A percentile compares a stretch with the other conserved stretches of the same genome.
Evolutionary conservation across 164 flowering plant genomes (phyloP).

Genomic region (Platanus orientalis): DNA sequence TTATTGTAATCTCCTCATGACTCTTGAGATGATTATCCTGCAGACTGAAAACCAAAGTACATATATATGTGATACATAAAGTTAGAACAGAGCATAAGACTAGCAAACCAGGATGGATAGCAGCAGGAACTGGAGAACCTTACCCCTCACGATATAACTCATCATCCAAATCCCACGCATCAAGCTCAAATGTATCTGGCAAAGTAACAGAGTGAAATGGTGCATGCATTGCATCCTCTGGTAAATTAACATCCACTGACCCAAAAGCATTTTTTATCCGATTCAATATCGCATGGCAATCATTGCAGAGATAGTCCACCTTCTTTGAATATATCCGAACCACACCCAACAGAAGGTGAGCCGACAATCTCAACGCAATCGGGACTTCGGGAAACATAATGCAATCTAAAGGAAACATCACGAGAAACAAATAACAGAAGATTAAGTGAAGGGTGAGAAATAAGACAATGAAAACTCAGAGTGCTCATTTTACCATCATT

Average conservation of each 20-base stretch:
- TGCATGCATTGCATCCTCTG: conserved; percentile 63
- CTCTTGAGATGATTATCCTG: conserved; percentile 51
- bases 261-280: conserved; percentile 40
- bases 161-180: conserved; percentile 42
- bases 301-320: conserved; percentile 67
- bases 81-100: neutral
- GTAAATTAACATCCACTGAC: conserved; percentile 40
- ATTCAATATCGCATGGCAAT: conserved; percentile 43
- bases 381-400: conserved; percentile 85
- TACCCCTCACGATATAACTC: conserved; percentile 29
- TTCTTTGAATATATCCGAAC: conserved; percentile 90
- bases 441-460: neutral
- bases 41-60: conserved; percentile 30
- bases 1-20: conserved; percentile 70
- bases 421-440: neutral
- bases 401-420: conserved; percentile 32
- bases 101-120: neutral
- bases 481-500: too few species aligned
- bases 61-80: neutral
- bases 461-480: too few species aligned
- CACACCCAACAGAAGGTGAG: conserved; percentile 82
- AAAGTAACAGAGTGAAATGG: conserved; percentile 67
- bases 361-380: conserved; percentile 78
- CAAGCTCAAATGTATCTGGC: conserved; percentile 56
- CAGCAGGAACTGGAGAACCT: conserved; percentile 1